These are phyloP conservation scores for Neolecta irregularis DNA, from an alignment of 1,139 yeast species.

Conservation along the genomic window DNA sequence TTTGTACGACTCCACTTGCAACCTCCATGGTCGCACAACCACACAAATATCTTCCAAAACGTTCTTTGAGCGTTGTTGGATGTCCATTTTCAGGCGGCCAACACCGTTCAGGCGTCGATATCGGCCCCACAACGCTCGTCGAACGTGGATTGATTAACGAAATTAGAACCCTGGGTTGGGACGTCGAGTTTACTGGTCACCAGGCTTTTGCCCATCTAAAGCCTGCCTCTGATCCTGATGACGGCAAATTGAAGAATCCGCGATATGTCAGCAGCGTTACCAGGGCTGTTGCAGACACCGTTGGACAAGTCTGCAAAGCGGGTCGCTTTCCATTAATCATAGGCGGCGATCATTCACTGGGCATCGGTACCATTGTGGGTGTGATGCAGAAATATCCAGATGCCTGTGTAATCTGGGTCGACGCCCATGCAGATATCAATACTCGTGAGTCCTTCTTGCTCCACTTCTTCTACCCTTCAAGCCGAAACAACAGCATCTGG, in stretches of 20 bases:
- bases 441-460: no score
- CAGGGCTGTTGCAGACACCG: slow-evolving; percentile 46
- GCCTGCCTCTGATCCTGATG: slow-evolving; percentile 25
- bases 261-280: slow-evolving; percentile 63
- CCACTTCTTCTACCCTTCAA: no score
- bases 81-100: slow-evolving; percentile 55
- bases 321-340: slow-evolving; percentile 62
- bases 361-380: slow-evolving; percentile 83
- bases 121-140: slow-evolving; percentile 73
- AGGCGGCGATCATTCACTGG: slow-evolving; percentile 96
- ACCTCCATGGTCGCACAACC: slow-evolving; percentile 2
- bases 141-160: slow-evolving; percentile 55
- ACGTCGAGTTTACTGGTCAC: slow-evolving; percentile 41
- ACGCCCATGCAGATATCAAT: slow-evolving; percentile 95
- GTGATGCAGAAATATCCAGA: slow-evolving; percentile 67
- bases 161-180: slow-evolving; percentile 59
- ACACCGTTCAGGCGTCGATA: slow-evolving; percentile 82
- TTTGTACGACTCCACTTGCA: no score
- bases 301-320: slow-evolving; percentile 32
- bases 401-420: slow-evolving; percentile 87
- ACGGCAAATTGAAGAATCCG: slow-evolving; percentile 53
- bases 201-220: slow-evolving; percentile 26
- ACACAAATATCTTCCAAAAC: slow-evolving; percentile 13
- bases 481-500: slow-evolving; percentile 77
- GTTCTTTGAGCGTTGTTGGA: slow-evolving; percentile 14